These are phyloP conservation scores for Ustulina deusta DNA, from an alignment of 2,329 filamentous ascomycete species.

Conservation along the genomic window DNA sequence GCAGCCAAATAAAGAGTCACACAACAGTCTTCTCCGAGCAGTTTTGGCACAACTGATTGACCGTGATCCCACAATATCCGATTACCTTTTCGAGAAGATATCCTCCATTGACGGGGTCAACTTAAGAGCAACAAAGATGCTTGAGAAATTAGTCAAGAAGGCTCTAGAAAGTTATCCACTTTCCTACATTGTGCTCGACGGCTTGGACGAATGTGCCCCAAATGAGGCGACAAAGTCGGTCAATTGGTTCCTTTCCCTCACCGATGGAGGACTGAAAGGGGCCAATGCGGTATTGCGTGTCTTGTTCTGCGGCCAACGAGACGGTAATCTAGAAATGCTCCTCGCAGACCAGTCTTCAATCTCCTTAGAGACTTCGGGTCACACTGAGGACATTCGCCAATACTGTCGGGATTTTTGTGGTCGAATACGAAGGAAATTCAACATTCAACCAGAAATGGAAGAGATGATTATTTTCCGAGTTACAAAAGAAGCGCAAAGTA, in stretches of 20 bases:
- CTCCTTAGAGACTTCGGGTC: conserved; percentile 12
- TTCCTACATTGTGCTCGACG: conserved; percentile 31
- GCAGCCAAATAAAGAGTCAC: conserved; percentile 9
- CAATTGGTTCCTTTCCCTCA: conserved; percentile 27
- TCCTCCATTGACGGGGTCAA: conserved; percentile 10
- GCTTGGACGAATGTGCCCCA: conserved; percentile 28
- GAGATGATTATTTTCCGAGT: not conserved
- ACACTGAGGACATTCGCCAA: not conserved
- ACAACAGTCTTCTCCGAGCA: conserved; percentile 29
- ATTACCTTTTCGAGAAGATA: conserved; percentile 17
- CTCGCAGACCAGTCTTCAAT: conserved; percentile 23
- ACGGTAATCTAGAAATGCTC: conserved; percentile 30
- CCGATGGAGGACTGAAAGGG: not conserved
- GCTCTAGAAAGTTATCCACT: conserved; percentile 17
- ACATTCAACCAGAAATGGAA: not conserved
- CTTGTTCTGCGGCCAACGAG: conserved; percentile 31
- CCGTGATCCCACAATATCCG: conserved; percentile 19
- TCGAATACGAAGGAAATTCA: not conserved
- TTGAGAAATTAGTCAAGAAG: conserved; percentile 12
- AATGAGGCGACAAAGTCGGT: conserved; percentile 18
- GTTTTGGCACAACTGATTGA: conserved; percentile 25
- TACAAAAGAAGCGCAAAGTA: conserved; percentile 1
- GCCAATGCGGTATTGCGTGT: not conserved
- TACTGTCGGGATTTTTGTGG: not conserved
- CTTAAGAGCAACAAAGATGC: not conserved